Percentiles rank a stretch among this genome's conserved stretches.
Evolutionary conservation across 331 rosid genomes (phyloP).

Genomic region (Quercus phellos): DNA sequence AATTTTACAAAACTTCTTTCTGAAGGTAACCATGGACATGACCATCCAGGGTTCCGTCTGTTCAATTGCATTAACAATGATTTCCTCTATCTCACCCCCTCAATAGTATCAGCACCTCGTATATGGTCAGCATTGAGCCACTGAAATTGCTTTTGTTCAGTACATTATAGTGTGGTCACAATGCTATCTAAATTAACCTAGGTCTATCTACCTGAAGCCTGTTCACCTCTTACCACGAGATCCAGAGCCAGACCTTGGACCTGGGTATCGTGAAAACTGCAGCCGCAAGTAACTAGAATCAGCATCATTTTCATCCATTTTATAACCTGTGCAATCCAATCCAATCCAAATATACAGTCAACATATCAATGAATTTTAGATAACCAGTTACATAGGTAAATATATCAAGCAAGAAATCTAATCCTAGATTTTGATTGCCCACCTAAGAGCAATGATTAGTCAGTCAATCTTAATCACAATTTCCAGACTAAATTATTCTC

Average conservation of each 20-base stretch:
- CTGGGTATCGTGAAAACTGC: slow-evolving; percentile 80
- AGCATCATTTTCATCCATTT: slow-evolving; percentile 60
- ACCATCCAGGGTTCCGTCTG: slow-evolving; percentile 16
- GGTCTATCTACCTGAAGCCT: slow-evolving; percentile 10
- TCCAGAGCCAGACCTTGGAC: slow-evolving; percentile 65
- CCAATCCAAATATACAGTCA: slow-evolving; percentile 29
- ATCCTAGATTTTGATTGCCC: background rate
- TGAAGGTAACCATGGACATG: slow-evolving; percentile 5
- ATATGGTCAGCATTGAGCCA: slow-evolving; percentile 18
- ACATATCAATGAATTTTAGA: slow-evolving; percentile 5
- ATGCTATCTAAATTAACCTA: slow-evolving; percentile 24
- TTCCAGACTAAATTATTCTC: background rate
- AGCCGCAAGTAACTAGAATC: slow-evolving; percentile 66
- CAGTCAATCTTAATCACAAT: background rate
- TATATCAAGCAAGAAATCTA: background rate
- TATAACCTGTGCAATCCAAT: slow-evolving; percentile 45
- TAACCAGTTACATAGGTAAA: background rate
- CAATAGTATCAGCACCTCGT: slow-evolving; percentile 31
- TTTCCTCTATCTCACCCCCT: slow-evolving; percentile 24
- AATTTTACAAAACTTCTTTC: slow-evolving; percentile 17
- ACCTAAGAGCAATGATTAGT: background rate
- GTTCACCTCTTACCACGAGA: slow-evolving; percentile 62
- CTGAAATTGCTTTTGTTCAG: slow-evolving; percentile 20
- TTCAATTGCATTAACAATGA: slow-evolving; percentile 27
- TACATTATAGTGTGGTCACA: slow-evolving; percentile 11